Percentiles rank a stretch among this genome's conserved stretches.
Evolutionary conservation across 2,329 filamentous ascomycete genomes (phyloP).

Genomic region (Teratosphaeria epicoccoides): DNA sequence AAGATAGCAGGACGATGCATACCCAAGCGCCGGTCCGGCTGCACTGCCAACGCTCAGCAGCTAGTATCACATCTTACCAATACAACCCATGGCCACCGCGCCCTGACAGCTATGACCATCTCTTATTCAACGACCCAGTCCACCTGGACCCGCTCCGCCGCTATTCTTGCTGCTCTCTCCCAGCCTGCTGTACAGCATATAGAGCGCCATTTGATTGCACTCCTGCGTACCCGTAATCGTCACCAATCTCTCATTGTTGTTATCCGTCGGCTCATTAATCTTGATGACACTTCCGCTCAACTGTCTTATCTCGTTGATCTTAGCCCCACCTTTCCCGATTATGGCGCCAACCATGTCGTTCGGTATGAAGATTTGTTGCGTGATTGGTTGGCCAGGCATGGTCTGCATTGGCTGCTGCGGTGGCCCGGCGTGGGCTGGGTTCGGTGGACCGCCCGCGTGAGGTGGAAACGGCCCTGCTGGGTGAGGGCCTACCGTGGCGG

Average conservation of each 20-base stretch:
- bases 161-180: slow-evolving; percentile 48
- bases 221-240: slow-evolving; percentile 97
- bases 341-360: slow-evolving; percentile 99
- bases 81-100: neutral
- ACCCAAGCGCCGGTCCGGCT: neutral
- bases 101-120: neutral
- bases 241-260: slow-evolving; percentile 94
- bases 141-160: slow-evolving; percentile 23
- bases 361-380: slow-evolving; percentile 97
- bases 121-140: neutral
- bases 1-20: neutral
- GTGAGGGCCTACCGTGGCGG: neutral
- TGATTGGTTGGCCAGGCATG: slow-evolving; percentile 72
- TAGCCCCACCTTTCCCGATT: slow-evolving; percentile 94
- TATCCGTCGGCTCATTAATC: slow-evolving; percentile 98
- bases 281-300: slow-evolving; percentile 97
- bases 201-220: slow-evolving; percentile 99
- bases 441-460: slow-evolving; percentile 42
- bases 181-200: slow-evolving; percentile 96
- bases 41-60: neutral
- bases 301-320: slow-evolving; percentile 98
- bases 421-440: slow-evolving; percentile 51
- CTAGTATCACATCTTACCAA: neutral
- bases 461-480: neutral
- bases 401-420: slow-evolving; percentile 62